Evolutionary conservation across 2,329 filamentous ascomycete genomes (phyloP).

Genomic region (Exserohilum rostratum): DNA sequence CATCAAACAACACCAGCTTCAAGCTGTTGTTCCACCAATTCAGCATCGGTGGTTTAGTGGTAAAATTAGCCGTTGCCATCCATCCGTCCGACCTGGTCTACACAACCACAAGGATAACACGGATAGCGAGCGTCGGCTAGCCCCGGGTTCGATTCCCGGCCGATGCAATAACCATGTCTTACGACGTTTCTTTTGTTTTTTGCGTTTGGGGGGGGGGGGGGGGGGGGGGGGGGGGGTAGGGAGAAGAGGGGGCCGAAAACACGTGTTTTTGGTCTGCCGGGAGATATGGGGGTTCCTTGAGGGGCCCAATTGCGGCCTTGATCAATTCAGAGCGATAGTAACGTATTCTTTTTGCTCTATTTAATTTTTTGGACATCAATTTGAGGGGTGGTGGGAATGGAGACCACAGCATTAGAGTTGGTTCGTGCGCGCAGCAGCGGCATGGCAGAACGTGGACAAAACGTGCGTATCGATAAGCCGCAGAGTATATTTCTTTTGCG

Average conservation of each 20-base stretch:
- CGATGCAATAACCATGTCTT: conserved; percentile 22
- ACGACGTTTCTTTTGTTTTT: background rate
- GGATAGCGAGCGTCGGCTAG: conserved; percentile 21
- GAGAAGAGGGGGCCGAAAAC: too few relatives aligned
- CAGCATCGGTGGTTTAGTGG: conserved; percentile 29
- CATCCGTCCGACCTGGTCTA: background rate
- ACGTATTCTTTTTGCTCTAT: too few relatives aligned
- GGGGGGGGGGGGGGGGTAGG: too few relatives aligned
- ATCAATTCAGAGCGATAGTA: too few relatives aligned
- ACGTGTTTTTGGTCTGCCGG: too few relatives aligned
- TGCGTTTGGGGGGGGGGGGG: background rate
- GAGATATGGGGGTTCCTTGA: too few relatives aligned
- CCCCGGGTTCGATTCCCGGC: conserved; percentile 36
- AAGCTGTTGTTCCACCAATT: background rate
- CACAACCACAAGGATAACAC: too few relatives aligned
- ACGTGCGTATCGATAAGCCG: background rate
- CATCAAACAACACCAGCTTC: background rate
- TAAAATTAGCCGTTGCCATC: conserved; percentile 30
- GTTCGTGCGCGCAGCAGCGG: background rate
- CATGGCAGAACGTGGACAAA: too few relatives aligned
- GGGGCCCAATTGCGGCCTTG: too few relatives aligned
- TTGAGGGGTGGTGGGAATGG: too few relatives aligned
- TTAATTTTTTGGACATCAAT: background rate
- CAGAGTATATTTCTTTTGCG: background rate
- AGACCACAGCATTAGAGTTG: too few relatives aligned